Evolutionary conservation across 129 eudicot species (phyloP).

Genomic region (Ambrosia artemisiifolia): DNA sequence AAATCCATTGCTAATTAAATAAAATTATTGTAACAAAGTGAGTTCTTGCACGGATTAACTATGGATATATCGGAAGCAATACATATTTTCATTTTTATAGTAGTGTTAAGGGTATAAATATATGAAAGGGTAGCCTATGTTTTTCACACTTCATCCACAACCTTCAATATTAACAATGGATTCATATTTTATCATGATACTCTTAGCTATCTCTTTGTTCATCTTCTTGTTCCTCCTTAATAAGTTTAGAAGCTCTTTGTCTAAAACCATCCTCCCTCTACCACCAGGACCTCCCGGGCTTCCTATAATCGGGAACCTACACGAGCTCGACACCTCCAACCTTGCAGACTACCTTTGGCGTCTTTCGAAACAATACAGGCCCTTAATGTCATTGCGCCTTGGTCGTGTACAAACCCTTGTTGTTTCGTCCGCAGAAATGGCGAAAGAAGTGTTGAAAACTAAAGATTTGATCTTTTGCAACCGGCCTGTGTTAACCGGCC

Average conservation of each 20-base stretch:
- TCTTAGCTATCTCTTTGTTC: slow-evolving; percentile 3
- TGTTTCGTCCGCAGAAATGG: slow-evolving; percentile 37
- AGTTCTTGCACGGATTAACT: too few species aligned
- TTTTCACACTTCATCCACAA: background rate
- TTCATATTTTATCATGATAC: slow-evolving; percentile 5
- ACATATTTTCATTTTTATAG: too few species aligned
- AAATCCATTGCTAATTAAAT: too few species aligned
- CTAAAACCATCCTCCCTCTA: slow-evolving; percentile 4
- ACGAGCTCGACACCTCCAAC: slow-evolving; percentile 21
- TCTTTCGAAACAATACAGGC: slow-evolving; percentile 40
- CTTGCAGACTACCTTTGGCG: slow-evolving; percentile 25
- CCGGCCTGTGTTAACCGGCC: slow-evolving; percentile 28
- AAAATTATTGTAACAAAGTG: too few species aligned
- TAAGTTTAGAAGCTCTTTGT: background rate
- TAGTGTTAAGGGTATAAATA: background rate
- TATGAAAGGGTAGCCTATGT: background rate
- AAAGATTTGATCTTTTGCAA: slow-evolving; percentile 33
- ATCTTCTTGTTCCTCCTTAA: slow-evolving; percentile 6
- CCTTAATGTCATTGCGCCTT: slow-evolving; percentile 38
- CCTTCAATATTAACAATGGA: background rate
- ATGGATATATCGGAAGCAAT: too few species aligned
- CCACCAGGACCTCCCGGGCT: slow-evolving; percentile 54
- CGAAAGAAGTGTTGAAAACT: slow-evolving; percentile 41
- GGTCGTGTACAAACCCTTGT: slow-evolving; percentile 32
- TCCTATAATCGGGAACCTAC: slow-evolving; percentile 49